Evolutionary conservation across 441 rosid genomes (phyloP).

Genomic region (Erodium trifolium): DNA sequence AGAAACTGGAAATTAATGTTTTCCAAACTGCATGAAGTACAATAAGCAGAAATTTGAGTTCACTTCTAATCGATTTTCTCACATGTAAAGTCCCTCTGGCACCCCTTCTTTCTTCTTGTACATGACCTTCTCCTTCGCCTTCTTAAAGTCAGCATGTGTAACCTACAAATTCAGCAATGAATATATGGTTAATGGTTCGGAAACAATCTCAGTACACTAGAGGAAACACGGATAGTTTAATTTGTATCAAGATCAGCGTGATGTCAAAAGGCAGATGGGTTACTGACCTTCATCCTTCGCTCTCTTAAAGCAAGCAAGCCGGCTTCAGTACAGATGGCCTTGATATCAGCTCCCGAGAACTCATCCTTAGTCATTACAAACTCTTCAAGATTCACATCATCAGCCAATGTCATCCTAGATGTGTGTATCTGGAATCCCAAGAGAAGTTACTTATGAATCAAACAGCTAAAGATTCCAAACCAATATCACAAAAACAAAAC

Average conservation of each 20-base stretch:
- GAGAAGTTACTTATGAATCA: too few species aligned
- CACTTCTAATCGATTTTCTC: not conserved
- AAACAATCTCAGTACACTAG: too few species aligned
- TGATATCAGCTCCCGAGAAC: constrained; percentile 95
- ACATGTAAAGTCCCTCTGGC: not conserved
- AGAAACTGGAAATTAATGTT: not conserved
- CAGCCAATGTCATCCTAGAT: constrained; percentile 46
- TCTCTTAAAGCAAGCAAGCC: constrained; percentile 68
- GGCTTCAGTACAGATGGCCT: constrained; percentile 92
- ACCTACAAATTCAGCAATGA: too few species aligned
- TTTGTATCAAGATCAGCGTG: too few species aligned
- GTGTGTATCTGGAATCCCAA: constrained; percentile 62
- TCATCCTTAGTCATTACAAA: constrained; percentile 98
- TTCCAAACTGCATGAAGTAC: not conserved
- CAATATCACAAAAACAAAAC: too few species aligned
- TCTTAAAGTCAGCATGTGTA: constrained; percentile 15
- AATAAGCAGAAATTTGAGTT: not conserved
- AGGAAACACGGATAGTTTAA: too few species aligned
- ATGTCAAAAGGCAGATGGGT: too few species aligned
- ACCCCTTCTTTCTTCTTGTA: not conserved
- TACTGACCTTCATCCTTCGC: too few species aligned
- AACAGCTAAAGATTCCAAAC: too few species aligned
- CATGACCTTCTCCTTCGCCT: not conserved
- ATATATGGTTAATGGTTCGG: too few species aligned
- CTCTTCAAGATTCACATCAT: constrained; percentile 67